Evolutionary conservation across 768 basidiomycete species (phyloP), one percentile per base, ranked within the genome.

Genomic region (Boletellus ananas): DNA sequence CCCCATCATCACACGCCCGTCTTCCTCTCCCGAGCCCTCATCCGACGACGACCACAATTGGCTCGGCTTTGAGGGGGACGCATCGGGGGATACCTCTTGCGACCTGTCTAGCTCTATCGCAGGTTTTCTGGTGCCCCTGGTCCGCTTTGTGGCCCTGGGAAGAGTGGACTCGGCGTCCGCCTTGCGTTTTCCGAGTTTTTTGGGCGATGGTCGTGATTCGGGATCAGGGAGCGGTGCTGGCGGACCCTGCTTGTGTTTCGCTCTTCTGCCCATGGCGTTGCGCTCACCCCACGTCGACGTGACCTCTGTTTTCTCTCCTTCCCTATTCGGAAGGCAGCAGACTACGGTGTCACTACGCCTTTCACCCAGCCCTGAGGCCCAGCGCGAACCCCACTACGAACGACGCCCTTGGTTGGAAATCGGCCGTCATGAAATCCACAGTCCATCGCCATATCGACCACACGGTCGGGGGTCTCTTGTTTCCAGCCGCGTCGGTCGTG

Each of bases 341-440:
- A 43, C 27, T n/a, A 8, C 17, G 25, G 25, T 27, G 8, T 27
- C 4, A 7, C 8, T 29, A 37, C 17, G 4, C n/a, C 42, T 16
- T 38, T 74, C 67, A 95, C 46, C 94, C 93, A 17, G 96, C 66
- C 44, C 93, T 76, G 43, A 97, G 58, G 10, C 94, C 94, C 25
- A 97, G 72, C 1, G 74, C 78, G 50, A 96, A 75, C 9, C 94
- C 94, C 4, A 84, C 91, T 31, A 93, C 59, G 70, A 96, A 96
- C 13, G 88, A 85, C 2, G 93, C 94, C 54, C 94, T 73, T 38
- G 85, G 87, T 62, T 93, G 94, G 69, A 97, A 94, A 64, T 96
- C 91, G 7, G 93, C 89, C 0, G 88, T 90, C 66, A 97, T 70
- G 72, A 97, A 96, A 67, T 90, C 74, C 20, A 87, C 66, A 20